Conservation (phyloP, 331 rosid genomes). For the Quercus lobata region DNA sequence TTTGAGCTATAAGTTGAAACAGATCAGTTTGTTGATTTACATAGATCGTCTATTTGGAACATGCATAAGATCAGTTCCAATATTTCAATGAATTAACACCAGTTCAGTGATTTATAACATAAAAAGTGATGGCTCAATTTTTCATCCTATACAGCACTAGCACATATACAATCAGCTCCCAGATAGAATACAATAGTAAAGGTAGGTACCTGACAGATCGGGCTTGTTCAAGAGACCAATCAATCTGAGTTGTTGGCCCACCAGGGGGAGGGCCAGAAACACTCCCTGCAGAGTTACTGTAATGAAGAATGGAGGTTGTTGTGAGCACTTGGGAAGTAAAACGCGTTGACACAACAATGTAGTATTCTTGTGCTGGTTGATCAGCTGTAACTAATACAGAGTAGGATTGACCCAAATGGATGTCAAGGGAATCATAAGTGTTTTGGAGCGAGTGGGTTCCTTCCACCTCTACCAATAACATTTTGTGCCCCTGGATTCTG, state of each 20-base stretch:
- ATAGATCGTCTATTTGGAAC: not conserved
- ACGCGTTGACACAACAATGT: constrained; percentile 62
- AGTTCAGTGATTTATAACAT: not conserved
- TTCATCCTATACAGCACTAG: not conserved
- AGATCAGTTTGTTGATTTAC: not conserved
- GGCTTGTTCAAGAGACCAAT: constrained; percentile 83
- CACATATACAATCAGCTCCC: not conserved
- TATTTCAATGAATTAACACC: not conserved
- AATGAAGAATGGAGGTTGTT: constrained; percentile 57
- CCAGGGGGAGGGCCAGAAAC: constrained; percentile 62
- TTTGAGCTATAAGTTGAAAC: not conserved
- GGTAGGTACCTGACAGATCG: constrained; percentile 62
- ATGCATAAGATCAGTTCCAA: not conserved
- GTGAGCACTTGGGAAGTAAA: constrained; percentile 57
- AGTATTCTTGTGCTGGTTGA: constrained; percentile 67
- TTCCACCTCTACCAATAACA: constrained; percentile 81
- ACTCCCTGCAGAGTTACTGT: constrained; percentile 53
- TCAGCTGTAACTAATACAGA: constrained; percentile 82
- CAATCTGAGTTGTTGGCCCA: constrained; percentile 67
- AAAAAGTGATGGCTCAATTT: not conserved
- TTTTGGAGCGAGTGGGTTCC: constrained; percentile 80
- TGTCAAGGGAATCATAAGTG: constrained; percentile 67
- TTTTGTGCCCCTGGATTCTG: constrained; percentile 78
- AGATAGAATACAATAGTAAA: not conserved
- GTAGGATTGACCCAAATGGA: constrained; percentile 76